Evolutionary conservation across 495 filamentous ascomycete genomes (phyloP), one percentile per base, ranked within the genome.

Genomic region (Aspergillus ellipticus): DNA sequence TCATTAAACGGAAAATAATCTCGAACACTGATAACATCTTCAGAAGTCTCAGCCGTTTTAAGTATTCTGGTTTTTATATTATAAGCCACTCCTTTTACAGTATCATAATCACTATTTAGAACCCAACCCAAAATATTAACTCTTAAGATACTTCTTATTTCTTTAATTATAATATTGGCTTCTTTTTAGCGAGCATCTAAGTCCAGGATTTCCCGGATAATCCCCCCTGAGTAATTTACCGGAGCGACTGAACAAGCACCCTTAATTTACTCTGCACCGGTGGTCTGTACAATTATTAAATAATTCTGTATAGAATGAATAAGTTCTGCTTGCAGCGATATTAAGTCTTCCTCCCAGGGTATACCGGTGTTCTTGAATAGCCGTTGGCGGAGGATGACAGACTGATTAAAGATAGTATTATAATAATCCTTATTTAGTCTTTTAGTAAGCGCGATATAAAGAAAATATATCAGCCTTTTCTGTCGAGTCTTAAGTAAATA

Each of bases 301-400:
- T 63, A 68, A 45, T 42, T 51, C 22, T 66, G 56, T 15, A 59
- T 53, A 0, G 56, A 13, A 15, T 45, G 58, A 35, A 68, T 60
- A 31, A 68, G 33, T 6, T 64, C 65, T n/a, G 63, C 61, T 20
- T 42, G 29, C 3, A 70, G 57, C 20, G 56, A 59, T 4, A 64
- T 43, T 8, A 49, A 60, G 39, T 69, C 60, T 24, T 66, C 66
- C 57, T 71, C 64, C 65, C 68, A 71, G n/a, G 68, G 65, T 0
- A 43, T 57, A 49, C 60, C 52, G 0, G 60, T 62, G 29, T 51
- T 41, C 24, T 62, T 54, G 43, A 63, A 63, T 4, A 69, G 59
- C 13, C 58, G 59, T 42, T 66, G 68, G n/a, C 43, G 59, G 1
- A 67, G 45, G 16, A 65, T 71, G 19, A 39, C 41, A 21, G 57